These are phyloP conservation scores for Penicillium desertorum DNA, from an alignment of 495 filamentous ascomycete genomes.

Conservation along the genomic window DNA sequence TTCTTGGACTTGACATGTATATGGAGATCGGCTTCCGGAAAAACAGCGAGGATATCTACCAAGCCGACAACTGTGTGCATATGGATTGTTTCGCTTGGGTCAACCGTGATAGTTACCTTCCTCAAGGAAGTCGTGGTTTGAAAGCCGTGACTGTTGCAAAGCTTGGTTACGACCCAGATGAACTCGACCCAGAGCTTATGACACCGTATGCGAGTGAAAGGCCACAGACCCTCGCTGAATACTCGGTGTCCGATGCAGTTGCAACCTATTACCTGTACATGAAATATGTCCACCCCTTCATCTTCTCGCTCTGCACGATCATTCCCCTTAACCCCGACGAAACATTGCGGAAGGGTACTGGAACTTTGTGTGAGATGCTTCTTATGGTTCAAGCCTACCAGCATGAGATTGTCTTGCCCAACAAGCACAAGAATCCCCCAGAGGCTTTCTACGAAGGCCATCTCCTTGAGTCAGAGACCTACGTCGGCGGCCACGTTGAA, in stretches of 20 bases:
- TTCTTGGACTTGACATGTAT: conserved; percentile 99
- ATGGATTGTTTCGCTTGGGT: conserved; percentile 99
- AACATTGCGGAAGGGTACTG: conserved; percentile 90
- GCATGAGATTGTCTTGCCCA: conserved; percentile 87
- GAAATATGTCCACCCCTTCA: conserved; percentile 99
- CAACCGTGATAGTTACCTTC: conserved; percentile 96
- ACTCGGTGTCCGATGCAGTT: conserved; percentile 98
- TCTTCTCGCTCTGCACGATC: conserved; percentile 97
- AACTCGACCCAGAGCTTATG: conserved; percentile 97
- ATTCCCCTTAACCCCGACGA: conserved; percentile 91
- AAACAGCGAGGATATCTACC: conserved; percentile 93
- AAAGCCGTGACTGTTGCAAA: conserved; percentile 98
- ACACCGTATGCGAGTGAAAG: conserved; percentile 88
- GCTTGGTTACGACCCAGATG: conserved; percentile 96
- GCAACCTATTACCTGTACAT: conserved; percentile 99
- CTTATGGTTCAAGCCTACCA: conserved; percentile 98
- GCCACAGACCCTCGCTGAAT: conserved; percentile 92
- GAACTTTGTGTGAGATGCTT: conserved; percentile 97
- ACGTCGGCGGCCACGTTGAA: conserved; percentile 97
- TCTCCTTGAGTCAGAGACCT: conserved; percentile 92
- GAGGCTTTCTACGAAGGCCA: conserved; percentile 98
- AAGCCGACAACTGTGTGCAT: conserved; percentile 90
- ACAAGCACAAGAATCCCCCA: conserved; percentile 88
- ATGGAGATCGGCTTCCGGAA: conserved; percentile 94
- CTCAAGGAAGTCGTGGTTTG: conserved; percentile 93